A percentile compares a stretch with the other conserved stretches of the same genome.
Evolutionary conservation across 805 yeast genomes (phyloP).

Genomic region (Ogataea philodendri): DNA sequence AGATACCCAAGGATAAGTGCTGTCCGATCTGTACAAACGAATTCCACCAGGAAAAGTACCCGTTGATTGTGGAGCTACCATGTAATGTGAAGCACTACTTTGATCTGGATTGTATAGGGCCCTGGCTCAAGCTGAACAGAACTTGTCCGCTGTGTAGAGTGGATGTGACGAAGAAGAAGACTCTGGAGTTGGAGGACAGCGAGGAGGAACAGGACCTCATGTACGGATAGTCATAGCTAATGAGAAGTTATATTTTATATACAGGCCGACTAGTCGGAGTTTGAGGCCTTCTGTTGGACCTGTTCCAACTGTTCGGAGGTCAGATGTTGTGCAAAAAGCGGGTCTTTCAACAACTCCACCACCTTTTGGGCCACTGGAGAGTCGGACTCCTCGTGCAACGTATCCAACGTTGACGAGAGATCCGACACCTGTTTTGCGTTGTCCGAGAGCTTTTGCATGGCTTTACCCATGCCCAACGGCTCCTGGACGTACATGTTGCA

Average conservation of each 20-base stretch:
- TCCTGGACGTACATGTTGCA: conserved; percentile 63
- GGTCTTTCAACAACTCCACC: conserved; percentile 65
- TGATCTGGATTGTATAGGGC: conserved; percentile 87
- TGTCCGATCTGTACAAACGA: conserved; percentile 85
- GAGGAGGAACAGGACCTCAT: conserved; percentile 71
- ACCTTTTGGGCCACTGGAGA: conserved; percentile 63
- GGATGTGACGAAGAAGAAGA: conserved; percentile 52
- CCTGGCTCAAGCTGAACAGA: conserved; percentile 74
- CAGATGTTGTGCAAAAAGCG: conserved; percentile 61
- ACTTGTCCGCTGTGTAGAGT: conserved; percentile 88
- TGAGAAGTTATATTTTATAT: conserved; percentile 5
- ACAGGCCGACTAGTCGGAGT: conserved; percentile 2
- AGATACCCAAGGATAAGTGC: conserved; percentile 47
- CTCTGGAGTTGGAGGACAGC: conserved; percentile 38
- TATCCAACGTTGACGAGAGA: conserved; percentile 24
- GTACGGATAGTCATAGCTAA: conserved; percentile 51
- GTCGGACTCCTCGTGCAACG: conserved; percentile 22
- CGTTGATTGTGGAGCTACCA: conserved; percentile 72
- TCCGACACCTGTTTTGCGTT: conserved; percentile 22
- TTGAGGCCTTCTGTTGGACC: conserved; percentile 14
- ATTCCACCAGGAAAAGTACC: conserved; percentile 70
- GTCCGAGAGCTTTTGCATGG: conserved; percentile 36
- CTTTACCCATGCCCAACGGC: conserved; percentile 42
- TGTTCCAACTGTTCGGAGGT: conserved; percentile 26
- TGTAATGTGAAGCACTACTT: conserved; percentile 70